Evolutionary conservation across 1,284 basidiomycete species (phyloP).

Genomic region (Tilletia caries): DNA sequence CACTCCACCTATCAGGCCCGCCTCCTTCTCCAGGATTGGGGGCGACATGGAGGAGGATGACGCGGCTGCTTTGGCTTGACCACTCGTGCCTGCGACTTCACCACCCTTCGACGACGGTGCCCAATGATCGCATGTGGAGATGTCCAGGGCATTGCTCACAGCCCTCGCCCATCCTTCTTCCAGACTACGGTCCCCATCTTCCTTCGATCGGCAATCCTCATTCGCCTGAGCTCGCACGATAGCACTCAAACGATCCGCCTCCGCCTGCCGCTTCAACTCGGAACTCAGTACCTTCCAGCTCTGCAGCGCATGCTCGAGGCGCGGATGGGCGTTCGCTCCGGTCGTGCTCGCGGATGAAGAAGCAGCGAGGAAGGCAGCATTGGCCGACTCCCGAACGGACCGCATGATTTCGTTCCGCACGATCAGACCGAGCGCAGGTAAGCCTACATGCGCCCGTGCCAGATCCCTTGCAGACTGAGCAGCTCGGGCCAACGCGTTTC

Average conservation of each 20-base stretch:
- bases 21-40: constrained; percentile 7
- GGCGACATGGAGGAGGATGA: neutral
- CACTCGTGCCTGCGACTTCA: neutral
- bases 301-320: neutral
- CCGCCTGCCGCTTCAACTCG: neutral
- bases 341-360: neutral
- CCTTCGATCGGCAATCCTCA: neutral
- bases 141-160: neutral
- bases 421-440: neutral
- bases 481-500: neutral
- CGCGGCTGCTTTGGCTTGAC: too few relatives aligned
- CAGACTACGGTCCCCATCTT: neutral
- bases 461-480: neutral
- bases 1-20: neutral
- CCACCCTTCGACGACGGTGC: neutral
- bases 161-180: neutral
- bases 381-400: neutral
- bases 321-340: neutral
- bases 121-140: neutral
- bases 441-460: neutral
- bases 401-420: constrained; percentile 6
- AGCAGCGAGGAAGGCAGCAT: neutral
- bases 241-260: neutral
- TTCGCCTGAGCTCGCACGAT: neutral
- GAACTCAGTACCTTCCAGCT: neutral